Evolutionary conservation across 805 yeast genomes (phyloP), one percentile per base, ranked within the genome.

Genomic region (Cyberlindnera lachancei): DNA sequence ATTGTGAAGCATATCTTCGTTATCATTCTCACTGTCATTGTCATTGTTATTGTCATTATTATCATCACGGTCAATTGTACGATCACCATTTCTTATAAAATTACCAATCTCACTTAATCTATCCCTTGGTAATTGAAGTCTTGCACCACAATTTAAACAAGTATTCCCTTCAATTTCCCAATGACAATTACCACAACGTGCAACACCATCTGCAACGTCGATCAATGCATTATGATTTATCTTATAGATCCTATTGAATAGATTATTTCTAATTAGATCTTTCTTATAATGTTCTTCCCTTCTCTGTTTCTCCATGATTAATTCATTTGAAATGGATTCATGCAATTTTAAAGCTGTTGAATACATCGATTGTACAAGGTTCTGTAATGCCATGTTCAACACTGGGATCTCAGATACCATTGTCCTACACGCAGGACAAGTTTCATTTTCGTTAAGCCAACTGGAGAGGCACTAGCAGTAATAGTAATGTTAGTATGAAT

Each of bases 181-280:
- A 46, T 77, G 86, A 51, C 92, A 82, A 35, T 73, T 69, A 7
- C 81, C 72, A 48, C 92, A 82, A 34, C 90, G 56, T 1, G 81
- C 73, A 8, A 81, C 83, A 3, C 87, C 87, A 46, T 82, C 90
- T 18, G 73, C 72, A 18, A 59, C 61, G 45, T 79, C 87, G 1
- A 77, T 59, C 3, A 75, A 53, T 0, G 79, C 75, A 12, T 64
- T 53, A 3, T 74, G 70, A 13, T 65, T 49, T 30, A 55, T 51
- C n/a, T 62, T 56, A 52, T 79, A 78, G 3, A 67, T 49, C 21
- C 64, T 66, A 3, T 66, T 67, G 53, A 73, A 79, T 26, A 75
- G 50, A 3, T 44, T 48, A 20, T 60, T 50, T 4, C 55, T 54
- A 16, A 53, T 44, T 4, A 46, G 29, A 40, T 74, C 82, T 11